These are phyloP conservation scores for Globisporangium iwayamae DNA, from an alignment of 352 stramenopile genomes.

Conservation along the genomic window DNA sequence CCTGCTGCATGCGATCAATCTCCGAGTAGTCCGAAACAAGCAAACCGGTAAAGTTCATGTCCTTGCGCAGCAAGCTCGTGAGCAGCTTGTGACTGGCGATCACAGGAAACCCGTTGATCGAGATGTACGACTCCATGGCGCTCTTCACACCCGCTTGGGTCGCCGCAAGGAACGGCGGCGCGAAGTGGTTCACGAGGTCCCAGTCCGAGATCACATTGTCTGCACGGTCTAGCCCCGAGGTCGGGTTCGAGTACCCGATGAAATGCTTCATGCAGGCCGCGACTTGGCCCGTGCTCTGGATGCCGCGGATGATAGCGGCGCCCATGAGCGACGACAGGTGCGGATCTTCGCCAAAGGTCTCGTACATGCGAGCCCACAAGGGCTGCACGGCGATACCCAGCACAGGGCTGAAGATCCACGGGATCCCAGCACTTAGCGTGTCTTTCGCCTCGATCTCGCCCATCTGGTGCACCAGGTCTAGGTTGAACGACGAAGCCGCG, in stretches of 20 bases:
- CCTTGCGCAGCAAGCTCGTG: slow-evolving; percentile 68
- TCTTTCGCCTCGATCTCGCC: slow-evolving; percentile 80
- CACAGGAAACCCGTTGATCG: slow-evolving; percentile 83
- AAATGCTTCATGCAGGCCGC: slow-evolving; percentile 90
- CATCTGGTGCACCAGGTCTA: slow-evolving; percentile 60
- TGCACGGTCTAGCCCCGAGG: slow-evolving; percentile 62
- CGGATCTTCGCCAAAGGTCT: slow-evolving; percentile 94
- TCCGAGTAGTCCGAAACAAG: slow-evolving; percentile 92
- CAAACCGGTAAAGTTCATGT: slow-evolving; percentile 89
- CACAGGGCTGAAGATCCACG: slow-evolving; percentile 91
- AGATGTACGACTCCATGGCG: slow-evolving; percentile 91
- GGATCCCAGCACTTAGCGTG: slow-evolving; percentile 83
- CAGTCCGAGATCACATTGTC: slow-evolving; percentile 67
- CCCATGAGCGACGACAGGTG: slow-evolving; percentile 68
- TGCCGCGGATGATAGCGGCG: slow-evolving; percentile 62
- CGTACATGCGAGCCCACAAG: slow-evolving; percentile 88
- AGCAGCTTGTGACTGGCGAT: slow-evolving; percentile 82
- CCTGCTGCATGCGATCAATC: slow-evolving; percentile 83
- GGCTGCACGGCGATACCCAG: slow-evolving; percentile 79
- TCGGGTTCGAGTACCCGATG: slow-evolving; percentile 77
- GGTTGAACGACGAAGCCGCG: slow-evolving; percentile 88
- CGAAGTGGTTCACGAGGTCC: slow-evolving; percentile 72
- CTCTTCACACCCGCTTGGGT: slow-evolving; percentile 70
- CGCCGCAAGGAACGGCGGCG: slow-evolving; percentile 70
- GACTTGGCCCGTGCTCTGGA: slow-evolving; percentile 63